Conservation (phyloP, 805 yeast species). For the Candida loeiensis region DNA sequence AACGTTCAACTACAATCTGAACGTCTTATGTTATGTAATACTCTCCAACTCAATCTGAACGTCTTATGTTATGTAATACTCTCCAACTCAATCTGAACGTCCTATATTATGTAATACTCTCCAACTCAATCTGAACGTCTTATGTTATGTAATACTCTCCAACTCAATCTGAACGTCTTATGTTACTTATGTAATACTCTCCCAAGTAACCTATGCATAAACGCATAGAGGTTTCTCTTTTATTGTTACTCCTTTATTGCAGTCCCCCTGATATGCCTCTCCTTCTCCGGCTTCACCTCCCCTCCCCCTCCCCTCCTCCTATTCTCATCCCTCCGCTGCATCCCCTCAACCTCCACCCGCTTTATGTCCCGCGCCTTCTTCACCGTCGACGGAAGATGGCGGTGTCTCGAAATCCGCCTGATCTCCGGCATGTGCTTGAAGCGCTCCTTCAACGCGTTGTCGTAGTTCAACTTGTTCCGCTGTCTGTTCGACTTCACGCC, state of each 20-base stretch:
- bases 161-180: no score
- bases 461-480: constrained; percentile 83
- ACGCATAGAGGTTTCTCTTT: no score
- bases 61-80: no score
- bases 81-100: no score
- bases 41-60: no score
- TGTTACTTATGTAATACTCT: no score
- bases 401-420: constrained; percentile 81
- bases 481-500: constrained; percentile 77
- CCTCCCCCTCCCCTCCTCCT: constrained; percentile 67
- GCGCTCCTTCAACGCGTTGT: constrained; percentile 85
- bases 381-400: constrained; percentile 84
- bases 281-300: constrained; percentile 62
- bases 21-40: no score
- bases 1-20: no score
- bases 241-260: constrained; percentile 51
- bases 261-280: constrained; percentile 81
- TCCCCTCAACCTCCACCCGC: constrained; percentile 62
- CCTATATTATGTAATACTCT: no score
- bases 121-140: no score
- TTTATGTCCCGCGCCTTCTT: constrained; percentile 90
- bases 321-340: constrained; percentile 80
- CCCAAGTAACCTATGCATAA: no score
- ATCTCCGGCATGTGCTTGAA: constrained; percentile 97
- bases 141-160: no score